Evolutionary conservation across 768 basidiomycete species (phyloP), one percentile per base, ranked within the genome.

Genomic region (Myochromella boudieri): DNA sequence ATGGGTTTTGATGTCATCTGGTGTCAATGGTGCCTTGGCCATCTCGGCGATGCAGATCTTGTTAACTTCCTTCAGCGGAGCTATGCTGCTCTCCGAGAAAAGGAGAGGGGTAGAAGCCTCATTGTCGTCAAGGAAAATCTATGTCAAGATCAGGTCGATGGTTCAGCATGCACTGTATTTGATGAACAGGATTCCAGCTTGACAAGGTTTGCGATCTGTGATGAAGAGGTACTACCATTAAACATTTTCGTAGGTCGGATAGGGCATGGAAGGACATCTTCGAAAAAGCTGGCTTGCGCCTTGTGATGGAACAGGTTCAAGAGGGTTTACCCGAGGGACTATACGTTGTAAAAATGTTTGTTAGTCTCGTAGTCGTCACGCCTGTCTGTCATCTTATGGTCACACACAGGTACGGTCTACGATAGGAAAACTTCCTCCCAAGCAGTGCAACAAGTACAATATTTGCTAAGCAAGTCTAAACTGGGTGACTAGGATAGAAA

Each of bases 11-110:
- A 99, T 65, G 79, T 94, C 43, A 78, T 95, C 47, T 94, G 91
- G 95, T 91, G 91, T 58, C 95, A 99, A 64, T 98, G 95, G 95
- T 95, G 95, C 69, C 76, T 97, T 12, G 90, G 91, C 2, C 90
- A 95, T 69, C 74, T 97, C 48, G 79, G 74, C 44, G 84, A 95
- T 61, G 59, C 62, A 6, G 89, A 95, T 61, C 78, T 97, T 18
- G 76, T 91, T 21, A 64, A 69, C 2, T 97, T 97, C 68, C 75
- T 97, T 54, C 69, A 74, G 54, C 72, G 83, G 37, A 76, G 84
- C 51, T 73, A 75, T 37, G 68, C 66, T 2, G 81, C 91, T 0
- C 62, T 97, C 47, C 72, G 84, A 26, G 65, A 64, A 3, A 64
- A 61, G 37, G 64, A 66, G 38, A 61, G 67, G 26, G 64, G 60